These are phyloP conservation scores for Tolypocladium paradoxum DNA, from an alignment of 2,329 filamentous ascomycete genomes.

Conservation along the genomic window DNA sequence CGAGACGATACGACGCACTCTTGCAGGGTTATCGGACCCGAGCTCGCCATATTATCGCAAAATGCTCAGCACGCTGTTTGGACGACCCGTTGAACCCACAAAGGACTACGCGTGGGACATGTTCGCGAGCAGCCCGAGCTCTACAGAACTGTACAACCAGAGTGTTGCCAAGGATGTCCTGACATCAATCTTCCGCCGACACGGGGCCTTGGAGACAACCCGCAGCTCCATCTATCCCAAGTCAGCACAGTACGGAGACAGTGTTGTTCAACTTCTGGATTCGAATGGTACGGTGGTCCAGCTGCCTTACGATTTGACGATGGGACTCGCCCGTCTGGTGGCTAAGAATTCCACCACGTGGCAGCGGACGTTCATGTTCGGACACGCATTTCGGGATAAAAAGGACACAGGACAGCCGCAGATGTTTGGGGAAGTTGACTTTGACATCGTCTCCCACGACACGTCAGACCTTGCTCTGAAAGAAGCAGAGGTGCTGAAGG, in stretches of 20 bases:
- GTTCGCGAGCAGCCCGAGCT: constrained; percentile 41
- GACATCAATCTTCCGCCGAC: constrained; percentile 69
- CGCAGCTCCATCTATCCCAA: constrained; percentile 71
- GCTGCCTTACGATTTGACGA: constrained; percentile 84
- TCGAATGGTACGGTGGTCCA: constrained; percentile 79
- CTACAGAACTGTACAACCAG: constrained; percentile 57
- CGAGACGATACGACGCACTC: constrained; percentile 74
- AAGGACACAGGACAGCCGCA: constrained; percentile 70
- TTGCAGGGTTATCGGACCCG: constrained; percentile 71
- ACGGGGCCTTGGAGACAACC: constrained; percentile 76
- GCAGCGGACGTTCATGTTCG: constrained; percentile 77
- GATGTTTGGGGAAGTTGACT: constrained; percentile 83
- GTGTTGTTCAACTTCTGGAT: constrained; percentile 72
- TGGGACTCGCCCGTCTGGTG: constrained; percentile 77
- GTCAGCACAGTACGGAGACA: constrained; percentile 63
- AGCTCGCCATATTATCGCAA: constrained; percentile 83
- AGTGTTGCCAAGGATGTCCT: constrained; percentile 65
- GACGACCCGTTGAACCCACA: constrained; percentile 61
- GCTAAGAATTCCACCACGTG: constrained; percentile 56
- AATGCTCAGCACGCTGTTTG: constrained; percentile 77
- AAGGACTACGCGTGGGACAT: constrained; percentile 76
- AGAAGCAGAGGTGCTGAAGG: constrained; percentile 89
- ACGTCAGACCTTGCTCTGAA: constrained; percentile 75
- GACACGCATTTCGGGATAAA: constrained; percentile 73
- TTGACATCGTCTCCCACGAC: constrained; percentile 84